These are phyloP conservation scores for Cercospora sp. DNA, from an alignment of 2,329 filamentous ascomycete species.

Conservation along the genomic window DNA sequence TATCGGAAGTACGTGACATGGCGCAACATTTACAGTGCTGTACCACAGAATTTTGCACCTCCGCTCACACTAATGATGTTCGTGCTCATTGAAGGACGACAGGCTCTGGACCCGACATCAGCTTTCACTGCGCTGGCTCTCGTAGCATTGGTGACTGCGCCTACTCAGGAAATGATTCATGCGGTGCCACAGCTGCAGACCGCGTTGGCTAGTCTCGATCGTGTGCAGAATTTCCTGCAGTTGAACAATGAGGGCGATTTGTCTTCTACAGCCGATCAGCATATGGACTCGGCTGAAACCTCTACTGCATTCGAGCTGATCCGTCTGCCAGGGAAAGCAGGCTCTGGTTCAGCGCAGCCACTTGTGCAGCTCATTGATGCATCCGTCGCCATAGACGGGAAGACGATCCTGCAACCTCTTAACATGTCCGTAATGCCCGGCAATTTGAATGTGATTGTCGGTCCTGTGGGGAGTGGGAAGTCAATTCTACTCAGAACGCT, in stretches of 20 bases:
- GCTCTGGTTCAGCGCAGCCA: background rate
- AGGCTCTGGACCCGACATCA: slow-evolving; percentile 18
- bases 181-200: slow-evolving; percentile 22
- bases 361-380: slow-evolving; percentile 6
- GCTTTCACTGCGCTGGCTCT: slow-evolving; percentile 27
- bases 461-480: slow-evolving; percentile 20
- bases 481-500: slow-evolving; percentile 20
- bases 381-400: slow-evolving; percentile 7
- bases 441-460: slow-evolving; percentile 16
- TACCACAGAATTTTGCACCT: slow-evolving; percentile 17
- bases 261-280: background rate
- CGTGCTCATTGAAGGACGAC: slow-evolving; percentile 10
- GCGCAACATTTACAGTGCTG: slow-evolving; percentile 23
- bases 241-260: background rate
- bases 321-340: background rate
- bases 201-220: slow-evolving; percentile 26
- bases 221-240: slow-evolving; percentile 23
- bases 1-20: slow-evolving; percentile 26
- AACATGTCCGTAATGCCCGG: background rate
- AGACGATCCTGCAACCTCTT: slow-evolving; percentile 13
- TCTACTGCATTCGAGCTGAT: slow-evolving; percentile 9
- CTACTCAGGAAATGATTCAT: slow-evolving; percentile 24
- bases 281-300: background rate
- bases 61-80: slow-evolving; percentile 26
- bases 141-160: slow-evolving; percentile 19